Percentiles rank a stretch among this genome's conserved stretches.
phyloP scores from a whole-genome alignment of 2,329 filamentous ascomycete species.

The Graphiopsis chlorocephala region DNA sequence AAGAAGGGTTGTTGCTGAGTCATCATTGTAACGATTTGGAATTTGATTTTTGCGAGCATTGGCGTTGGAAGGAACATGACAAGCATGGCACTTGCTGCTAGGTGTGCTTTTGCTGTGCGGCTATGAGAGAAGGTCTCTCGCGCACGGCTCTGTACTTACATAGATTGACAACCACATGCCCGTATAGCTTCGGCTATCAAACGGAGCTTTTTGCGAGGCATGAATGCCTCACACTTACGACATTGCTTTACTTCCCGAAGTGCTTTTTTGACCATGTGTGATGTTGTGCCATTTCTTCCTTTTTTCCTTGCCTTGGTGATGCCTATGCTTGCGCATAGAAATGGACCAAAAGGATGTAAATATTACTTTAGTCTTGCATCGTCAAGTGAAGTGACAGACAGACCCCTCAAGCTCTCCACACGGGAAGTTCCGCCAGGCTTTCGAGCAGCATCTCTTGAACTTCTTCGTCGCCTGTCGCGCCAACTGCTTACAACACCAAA shows the following conservation, averaged over 20 bases:
- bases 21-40: neutral
- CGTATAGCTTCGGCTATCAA: neutral
- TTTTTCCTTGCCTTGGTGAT: no score
- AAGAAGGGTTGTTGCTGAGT: neutral
- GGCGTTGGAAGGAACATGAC: conserved; percentile 1
- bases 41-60: conserved; percentile 8
- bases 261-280: neutral
- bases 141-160: conserved; percentile 2
- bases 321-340: no score
- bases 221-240: neutral
- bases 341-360: no score
- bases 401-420: neutral
- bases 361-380: neutral
- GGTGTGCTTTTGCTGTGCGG: neutral
- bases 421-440: neutral
- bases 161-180: conserved; percentile 8
- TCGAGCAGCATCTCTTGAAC: neutral
- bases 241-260: neutral
- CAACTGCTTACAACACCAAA: neutral
- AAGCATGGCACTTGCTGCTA: conserved; percentile 1
- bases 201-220: neutral
- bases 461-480: neutral
- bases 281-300: neutral
- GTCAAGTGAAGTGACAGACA: neutral
- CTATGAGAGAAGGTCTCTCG: neutral